Evolutionary conservation across 208 protist species (phyloP), one percentile per base, ranked within the genome.

Genomic region (Herpetomonas tarakana): DNA sequence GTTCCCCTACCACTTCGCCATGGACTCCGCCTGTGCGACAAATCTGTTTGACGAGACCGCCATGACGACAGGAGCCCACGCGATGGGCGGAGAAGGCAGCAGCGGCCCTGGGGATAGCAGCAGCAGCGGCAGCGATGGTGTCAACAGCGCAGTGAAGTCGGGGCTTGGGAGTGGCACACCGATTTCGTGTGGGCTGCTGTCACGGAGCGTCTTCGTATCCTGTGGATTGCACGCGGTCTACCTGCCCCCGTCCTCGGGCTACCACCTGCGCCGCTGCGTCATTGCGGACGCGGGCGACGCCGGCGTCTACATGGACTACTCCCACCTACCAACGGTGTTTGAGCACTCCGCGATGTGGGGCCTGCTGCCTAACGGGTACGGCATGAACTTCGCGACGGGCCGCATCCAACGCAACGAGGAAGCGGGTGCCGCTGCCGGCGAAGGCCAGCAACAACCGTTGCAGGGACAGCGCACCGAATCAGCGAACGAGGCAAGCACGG

Each of bases 211-310:
- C 28, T 67, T 81, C 54, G 70, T 74, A 44, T 59, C 56, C 14
- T 71, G 68, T 28, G 68, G 68, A 1, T 19, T 67, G 11, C 54
- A 72, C 60, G 74, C 68, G 27, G 2, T 81, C 7, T 72, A 73
- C 62, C 63, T 81, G 14, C 74, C 74, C 0, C 65, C 70, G 1
- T 73, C 65, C 3, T 74, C 62, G 14, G 66, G 74, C 16, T 81
- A 81, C 38, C 38, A 52, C 16, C 11, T 81, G 9, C 22, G 14
- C 2, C 19, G 56, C 27, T 31, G 35, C 29, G 39, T 59, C 26
- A 29, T 81, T 26, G 58, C 60, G 31, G 65, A 81, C 60, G 72
- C 65, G 54, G 59, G 35, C 11, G 28, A 35, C 18, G 65, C 61
- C 3, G 38, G 54, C 7, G 11, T 76, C 4, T 68, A 52, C 50